Conservation (phyloP, 306 rosid genomes). For the Aeschynomene evenia region DNA sequence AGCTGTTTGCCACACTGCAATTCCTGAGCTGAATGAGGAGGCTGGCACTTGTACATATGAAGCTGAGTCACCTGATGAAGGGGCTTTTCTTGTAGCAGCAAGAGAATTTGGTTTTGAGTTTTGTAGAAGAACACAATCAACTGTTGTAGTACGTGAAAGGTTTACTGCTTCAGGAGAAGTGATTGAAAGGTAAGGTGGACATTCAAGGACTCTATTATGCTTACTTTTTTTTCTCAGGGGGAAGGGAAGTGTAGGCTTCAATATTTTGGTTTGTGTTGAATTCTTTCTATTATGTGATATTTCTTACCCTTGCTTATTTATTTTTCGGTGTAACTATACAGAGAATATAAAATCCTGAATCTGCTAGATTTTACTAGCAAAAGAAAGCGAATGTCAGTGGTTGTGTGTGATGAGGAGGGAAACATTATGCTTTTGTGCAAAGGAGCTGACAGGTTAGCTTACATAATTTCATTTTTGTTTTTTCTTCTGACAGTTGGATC, state of each 20-base stretch:
- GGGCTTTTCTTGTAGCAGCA: slow-evolving; percentile 93
- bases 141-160: slow-evolving; percentile 62
- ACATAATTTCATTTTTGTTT: slow-evolving; percentile 25
- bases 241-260: slow-evolving; percentile 43
- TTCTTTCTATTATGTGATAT: slow-evolving; percentile 1
- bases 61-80: slow-evolving; percentile 99
- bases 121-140: slow-evolving; percentile 81
- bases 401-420: slow-evolving; percentile 80
- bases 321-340: slow-evolving; percentile 44
- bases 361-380: slow-evolving; percentile 90
- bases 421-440: slow-evolving; percentile 76
- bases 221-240: slow-evolving; percentile 6
- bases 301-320: slow-evolving; percentile 20
- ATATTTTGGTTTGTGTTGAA: slow-evolving; percentile 13
- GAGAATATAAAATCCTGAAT: slow-evolving; percentile 86
- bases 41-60: slow-evolving; percentile 71
- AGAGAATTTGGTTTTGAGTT: slow-evolving; percentile 97
- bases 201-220: slow-evolving; percentile 13
- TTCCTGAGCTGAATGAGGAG: slow-evolving; percentile 86
- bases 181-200: slow-evolving; percentile 66
- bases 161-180: slow-evolving; percentile 50
- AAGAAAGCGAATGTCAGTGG: slow-evolving; percentile 94
- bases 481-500: neutral
- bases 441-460: slow-evolving; percentile 98
- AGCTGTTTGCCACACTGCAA: slow-evolving; percentile 93